phyloP scores from a whole-genome alignment of 2,329 filamentous ascomycete genomes.

The Sporothrix brunneoviolacea region DNA sequence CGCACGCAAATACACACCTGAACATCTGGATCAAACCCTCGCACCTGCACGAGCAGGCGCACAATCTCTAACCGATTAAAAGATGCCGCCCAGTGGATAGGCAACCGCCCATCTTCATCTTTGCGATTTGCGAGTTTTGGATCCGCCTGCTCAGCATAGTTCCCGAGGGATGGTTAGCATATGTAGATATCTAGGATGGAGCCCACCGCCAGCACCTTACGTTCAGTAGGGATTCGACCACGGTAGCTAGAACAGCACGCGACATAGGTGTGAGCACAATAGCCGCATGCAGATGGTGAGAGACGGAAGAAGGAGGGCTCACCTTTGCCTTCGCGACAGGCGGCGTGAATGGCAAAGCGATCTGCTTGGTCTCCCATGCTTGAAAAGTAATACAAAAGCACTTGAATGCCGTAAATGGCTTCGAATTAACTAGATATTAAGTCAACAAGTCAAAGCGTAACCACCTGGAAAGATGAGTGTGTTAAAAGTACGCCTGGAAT shows the following conservation, averaged over 20 bases:
- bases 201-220: too few species aligned
- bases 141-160: slow-evolving; percentile 52
- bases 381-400: background rate
- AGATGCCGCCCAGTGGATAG: slow-evolving; percentile 90
- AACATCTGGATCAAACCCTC: slow-evolving; percentile 76
- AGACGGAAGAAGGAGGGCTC: too few species aligned
- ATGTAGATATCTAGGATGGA: too few species aligned
- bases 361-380: slow-evolving; percentile 14
- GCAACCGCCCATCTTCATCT: slow-evolving; percentile 82
- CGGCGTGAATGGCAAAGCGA: slow-evolving; percentile 81
- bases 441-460: too few species aligned
- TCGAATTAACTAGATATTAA: too few species aligned
- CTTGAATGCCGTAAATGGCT: background rate
- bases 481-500: too few species aligned
- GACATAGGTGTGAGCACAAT: background rate
- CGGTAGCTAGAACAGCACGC: slow-evolving; percentile 24
- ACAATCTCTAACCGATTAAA: slow-evolving; percentile 73
- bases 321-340: slow-evolving; percentile 80
- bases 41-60: slow-evolving; percentile 60
- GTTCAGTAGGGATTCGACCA: slow-evolving; percentile 60
- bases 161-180: too few species aligned
- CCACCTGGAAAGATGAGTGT: background rate
- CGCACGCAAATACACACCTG: slow-evolving; percentile 44
- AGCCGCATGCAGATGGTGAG: background rate
- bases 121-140: slow-evolving; percentile 64